Percentiles rank a stretch among this genome's conserved stretches.
phyloP scores from a whole-genome alignment of 2,329 filamentous ascomycete species.

The Ustulina deusta region DNA sequence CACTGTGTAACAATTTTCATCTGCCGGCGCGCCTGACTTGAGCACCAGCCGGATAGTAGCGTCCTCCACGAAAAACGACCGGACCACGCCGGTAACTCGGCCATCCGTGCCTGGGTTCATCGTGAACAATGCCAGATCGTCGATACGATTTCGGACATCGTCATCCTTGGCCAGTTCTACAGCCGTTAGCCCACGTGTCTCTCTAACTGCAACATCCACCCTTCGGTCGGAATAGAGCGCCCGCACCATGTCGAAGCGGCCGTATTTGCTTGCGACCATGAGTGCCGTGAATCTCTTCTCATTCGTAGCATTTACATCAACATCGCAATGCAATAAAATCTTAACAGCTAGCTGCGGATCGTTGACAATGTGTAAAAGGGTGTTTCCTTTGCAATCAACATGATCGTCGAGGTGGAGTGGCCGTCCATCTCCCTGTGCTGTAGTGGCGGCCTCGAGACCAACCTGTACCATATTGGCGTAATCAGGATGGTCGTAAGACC shows the following conservation, averaged over 20 bases:
- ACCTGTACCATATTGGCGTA: slow-evolving; percentile 90
- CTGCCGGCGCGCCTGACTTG: slow-evolving; percentile 91
- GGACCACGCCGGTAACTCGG: slow-evolving; percentile 90
- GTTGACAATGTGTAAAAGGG: slow-evolving; percentile 93
- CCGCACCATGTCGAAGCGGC: slow-evolving; percentile 91
- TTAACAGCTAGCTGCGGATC: slow-evolving; percentile 80
- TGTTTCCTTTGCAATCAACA: slow-evolving; percentile 92
- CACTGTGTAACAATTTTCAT: slow-evolving; percentile 85
- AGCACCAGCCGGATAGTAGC: slow-evolving; percentile 91
- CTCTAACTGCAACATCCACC: slow-evolving; percentile 86
- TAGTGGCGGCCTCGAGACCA: slow-evolving; percentile 79
- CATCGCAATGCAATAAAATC: slow-evolving; percentile 86
- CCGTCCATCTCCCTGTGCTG: slow-evolving; percentile 79
- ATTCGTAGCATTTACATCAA: slow-evolving; percentile 96
- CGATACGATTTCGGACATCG: slow-evolving; percentile 94
- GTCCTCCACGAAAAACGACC: slow-evolving; percentile 97
- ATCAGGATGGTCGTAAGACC: slow-evolving; percentile 92
- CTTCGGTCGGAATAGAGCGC: slow-evolving; percentile 87
- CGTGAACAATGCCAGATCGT: slow-evolving; percentile 89
- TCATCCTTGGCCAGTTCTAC: slow-evolving; percentile 98
- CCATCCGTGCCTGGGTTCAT: slow-evolving; percentile 77
- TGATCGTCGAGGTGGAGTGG: slow-evolving; percentile 93
- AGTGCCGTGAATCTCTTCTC: slow-evolving; percentile 94
- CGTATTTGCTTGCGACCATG: slow-evolving; percentile 99
- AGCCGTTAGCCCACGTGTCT: slow-evolving; percentile 88